phyloP scores from a whole-genome alignment of 2,329 filamentous ascomycete species.

The Fusarium luffae region DNA sequence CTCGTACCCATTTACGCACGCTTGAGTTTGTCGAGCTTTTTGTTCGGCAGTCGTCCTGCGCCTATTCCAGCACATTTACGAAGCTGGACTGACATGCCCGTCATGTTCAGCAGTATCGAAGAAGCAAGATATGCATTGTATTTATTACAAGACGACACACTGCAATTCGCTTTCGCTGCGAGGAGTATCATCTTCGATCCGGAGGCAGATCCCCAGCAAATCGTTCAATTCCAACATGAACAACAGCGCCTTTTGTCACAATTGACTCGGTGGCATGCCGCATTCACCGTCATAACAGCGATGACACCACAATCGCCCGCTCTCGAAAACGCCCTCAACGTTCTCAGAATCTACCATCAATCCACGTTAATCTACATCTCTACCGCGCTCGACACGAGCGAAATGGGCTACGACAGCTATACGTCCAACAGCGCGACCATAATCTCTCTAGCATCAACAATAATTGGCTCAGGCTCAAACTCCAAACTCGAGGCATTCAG shows the following conservation, averaged over 20 bases:
- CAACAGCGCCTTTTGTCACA: constrained; percentile 50
- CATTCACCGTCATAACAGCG: constrained; percentile 47
- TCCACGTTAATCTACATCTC: constrained; percentile 50
- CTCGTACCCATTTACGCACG: constrained; percentile 59
- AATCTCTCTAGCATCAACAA: constrained; percentile 49
- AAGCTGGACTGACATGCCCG: constrained; percentile 47
- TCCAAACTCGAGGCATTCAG: constrained; percentile 48
- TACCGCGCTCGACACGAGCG: constrained; percentile 45
- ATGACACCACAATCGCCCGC: constrained; percentile 34
- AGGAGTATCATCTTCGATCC: constrained; percentile 44
- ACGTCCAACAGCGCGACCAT: constrained; percentile 52
- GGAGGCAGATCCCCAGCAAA: constrained; percentile 37
- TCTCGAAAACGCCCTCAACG: constrained; percentile 34
- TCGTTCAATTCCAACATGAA: constrained; percentile 44
- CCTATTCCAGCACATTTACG: constrained; percentile 53
- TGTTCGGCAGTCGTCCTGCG: constrained; percentile 54
- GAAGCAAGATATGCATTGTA: constrained; percentile 50
- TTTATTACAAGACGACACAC: constrained; percentile 54
- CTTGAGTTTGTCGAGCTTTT: constrained; percentile 54
- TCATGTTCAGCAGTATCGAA: constrained; percentile 49
- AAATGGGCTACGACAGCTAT: constrained; percentile 52
- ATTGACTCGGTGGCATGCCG: constrained; percentile 47
- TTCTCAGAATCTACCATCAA: constrained; percentile 54
- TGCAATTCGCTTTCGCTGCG: constrained; percentile 51
- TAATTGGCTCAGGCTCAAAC: constrained; percentile 38